These are phyloP conservation scores for Colletotrichum higginsianum DNA, from an alignment of 2,329 filamentous ascomycete genomes.

Conservation along the genomic window DNA sequence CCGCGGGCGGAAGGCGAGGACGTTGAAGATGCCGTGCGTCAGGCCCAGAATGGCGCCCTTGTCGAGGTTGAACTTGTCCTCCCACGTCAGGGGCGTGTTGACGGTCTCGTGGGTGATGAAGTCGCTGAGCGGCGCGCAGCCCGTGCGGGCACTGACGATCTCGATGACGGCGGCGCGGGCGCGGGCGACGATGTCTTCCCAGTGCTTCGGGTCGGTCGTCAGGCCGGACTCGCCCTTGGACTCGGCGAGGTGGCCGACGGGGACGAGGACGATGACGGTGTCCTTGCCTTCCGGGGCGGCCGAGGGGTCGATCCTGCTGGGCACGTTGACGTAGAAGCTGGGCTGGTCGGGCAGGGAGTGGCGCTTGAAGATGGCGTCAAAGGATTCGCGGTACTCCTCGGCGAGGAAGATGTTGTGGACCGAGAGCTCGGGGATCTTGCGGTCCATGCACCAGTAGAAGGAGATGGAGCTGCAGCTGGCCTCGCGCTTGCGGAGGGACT, in stretches of 20 bases:
- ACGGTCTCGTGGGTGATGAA: conserved; percentile 73
- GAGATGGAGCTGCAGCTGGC: conserved; percentile 81
- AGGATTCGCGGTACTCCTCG: conserved; percentile 79
- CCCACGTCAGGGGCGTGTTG: conserved; percentile 78
- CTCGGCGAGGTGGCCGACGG: conserved; percentile 76
- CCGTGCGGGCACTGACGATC: conserved; percentile 73
- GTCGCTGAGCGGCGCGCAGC: conserved; percentile 62
- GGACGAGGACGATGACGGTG: conserved; percentile 78
- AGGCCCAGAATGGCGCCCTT: conserved; percentile 81
- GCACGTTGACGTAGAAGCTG: conserved; percentile 84
- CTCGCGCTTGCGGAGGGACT: conserved; percentile 61
- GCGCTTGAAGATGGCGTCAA: conserved; percentile 81
- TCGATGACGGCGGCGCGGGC: conserved; percentile 73
- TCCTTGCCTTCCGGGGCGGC: conserved; percentile 78
- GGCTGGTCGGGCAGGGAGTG: conserved; percentile 77
- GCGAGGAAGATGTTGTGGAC: conserved; percentile 86
- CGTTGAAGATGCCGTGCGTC: conserved; percentile 81
- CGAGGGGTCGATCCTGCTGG: conserved; percentile 76
- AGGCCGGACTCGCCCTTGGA: conserved; percentile 57
- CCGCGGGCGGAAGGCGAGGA: conserved; percentile 75
- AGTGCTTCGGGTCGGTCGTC: conserved; percentile 65
- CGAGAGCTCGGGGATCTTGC: conserved; percentile 72
- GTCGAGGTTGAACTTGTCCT: conserved; percentile 79
- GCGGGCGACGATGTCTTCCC: conserved; percentile 70
- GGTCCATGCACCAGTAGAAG: conserved; percentile 81